Evolutionary conservation across 495 filamentous ascomycete species (phyloP).

Genomic region (Bombardia bombarda): DNA sequence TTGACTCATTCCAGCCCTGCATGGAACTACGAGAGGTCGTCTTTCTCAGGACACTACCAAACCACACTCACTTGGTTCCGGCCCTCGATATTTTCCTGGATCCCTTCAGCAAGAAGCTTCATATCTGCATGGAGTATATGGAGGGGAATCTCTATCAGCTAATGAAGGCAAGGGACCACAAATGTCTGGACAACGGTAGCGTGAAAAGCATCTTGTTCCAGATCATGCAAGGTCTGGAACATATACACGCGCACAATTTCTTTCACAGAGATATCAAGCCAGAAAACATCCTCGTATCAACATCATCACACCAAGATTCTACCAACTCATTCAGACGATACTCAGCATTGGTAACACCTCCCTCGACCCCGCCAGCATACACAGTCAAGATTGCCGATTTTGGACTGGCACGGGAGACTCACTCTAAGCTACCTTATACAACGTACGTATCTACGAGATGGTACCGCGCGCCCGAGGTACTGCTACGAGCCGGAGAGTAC

Average conservation of each 20-base stretch:
- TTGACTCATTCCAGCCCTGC: constrained; percentile 83
- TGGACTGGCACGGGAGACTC: constrained; percentile 93
- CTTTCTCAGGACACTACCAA: constrained; percentile 81
- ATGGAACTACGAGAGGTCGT: constrained; percentile 93
- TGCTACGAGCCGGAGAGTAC: constrained; percentile 92
- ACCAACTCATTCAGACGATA: constrained; percentile 78
- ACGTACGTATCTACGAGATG: constrained; percentile 98
- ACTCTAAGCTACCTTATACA: constrained; percentile 92
- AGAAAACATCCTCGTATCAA: constrained; percentile 97
- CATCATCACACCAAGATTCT: constrained; percentile 74
- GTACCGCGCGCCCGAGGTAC: constrained; percentile 96
- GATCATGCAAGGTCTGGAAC: constrained; percentile 90
- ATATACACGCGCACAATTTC: constrained; percentile 94
- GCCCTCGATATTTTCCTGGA: constrained; percentile 99
- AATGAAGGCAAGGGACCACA: constrained; percentile 97
- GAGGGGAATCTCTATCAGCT: constrained; percentile 98
- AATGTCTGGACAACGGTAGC: constrained; percentile 76
- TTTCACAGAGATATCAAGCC: constrained; percentile 99
- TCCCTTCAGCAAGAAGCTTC: constrained; percentile 87
- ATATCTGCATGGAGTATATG: constrained; percentile 99
- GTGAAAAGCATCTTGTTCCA: constrained; percentile 98
- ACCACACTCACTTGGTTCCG: constrained; percentile 86
- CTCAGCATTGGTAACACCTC: constrained; percentile 87
- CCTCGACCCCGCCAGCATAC: constrained; percentile 86
- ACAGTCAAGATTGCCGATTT: constrained; percentile 99